Evolutionary conservation across 1,139 yeast genomes (phyloP).

Genomic region (Lodderomyces margitis): DNA sequence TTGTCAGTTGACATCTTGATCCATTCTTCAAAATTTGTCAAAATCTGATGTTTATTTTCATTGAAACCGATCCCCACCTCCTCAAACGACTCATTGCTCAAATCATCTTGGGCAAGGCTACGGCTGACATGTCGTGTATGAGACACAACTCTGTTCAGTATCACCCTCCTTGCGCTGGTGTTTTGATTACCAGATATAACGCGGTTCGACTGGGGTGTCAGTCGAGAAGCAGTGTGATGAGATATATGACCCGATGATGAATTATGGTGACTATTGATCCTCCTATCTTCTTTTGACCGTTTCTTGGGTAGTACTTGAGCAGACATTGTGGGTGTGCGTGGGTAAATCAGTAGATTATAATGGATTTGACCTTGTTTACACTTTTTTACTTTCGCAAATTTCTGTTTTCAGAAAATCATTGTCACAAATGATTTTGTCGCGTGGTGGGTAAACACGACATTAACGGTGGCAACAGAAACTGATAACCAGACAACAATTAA

Average conservation of each 20-base stretch:
- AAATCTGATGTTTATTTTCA: constrained; percentile 44
- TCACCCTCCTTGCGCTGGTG: constrained; percentile 7
- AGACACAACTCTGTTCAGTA: constrained; percentile 16
- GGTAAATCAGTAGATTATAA: too few species aligned
- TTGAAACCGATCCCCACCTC: constrained; percentile 46
- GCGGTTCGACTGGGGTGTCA: constrained; percentile 7
- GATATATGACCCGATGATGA: neutral
- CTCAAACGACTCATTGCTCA: constrained; percentile 20
- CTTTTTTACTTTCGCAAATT: too few species aligned
- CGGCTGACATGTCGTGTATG: constrained; percentile 21
- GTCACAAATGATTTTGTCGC: too few species aligned
- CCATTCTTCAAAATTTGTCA: constrained; percentile 82
- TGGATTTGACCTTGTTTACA: neutral
- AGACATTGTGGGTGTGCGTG: constrained; percentile 7
- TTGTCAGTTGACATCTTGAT: constrained; percentile 88
- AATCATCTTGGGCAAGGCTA: constrained; percentile 12
- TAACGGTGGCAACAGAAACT: too few species aligned
- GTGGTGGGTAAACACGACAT: too few species aligned
- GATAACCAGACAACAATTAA: too few species aligned
- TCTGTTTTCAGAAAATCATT: too few species aligned
- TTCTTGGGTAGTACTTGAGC: constrained; percentile 14
- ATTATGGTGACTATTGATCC: constrained; percentile 1
- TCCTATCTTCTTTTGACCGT: constrained; percentile 7
- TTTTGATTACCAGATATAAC: constrained; percentile 4
- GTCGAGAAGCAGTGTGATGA: neutral